These are phyloP conservation scores for Plenodomus lindquistii DNA, from an alignment of 2,329 filamentous ascomycete genomes.

Conservation along the genomic window DNA sequence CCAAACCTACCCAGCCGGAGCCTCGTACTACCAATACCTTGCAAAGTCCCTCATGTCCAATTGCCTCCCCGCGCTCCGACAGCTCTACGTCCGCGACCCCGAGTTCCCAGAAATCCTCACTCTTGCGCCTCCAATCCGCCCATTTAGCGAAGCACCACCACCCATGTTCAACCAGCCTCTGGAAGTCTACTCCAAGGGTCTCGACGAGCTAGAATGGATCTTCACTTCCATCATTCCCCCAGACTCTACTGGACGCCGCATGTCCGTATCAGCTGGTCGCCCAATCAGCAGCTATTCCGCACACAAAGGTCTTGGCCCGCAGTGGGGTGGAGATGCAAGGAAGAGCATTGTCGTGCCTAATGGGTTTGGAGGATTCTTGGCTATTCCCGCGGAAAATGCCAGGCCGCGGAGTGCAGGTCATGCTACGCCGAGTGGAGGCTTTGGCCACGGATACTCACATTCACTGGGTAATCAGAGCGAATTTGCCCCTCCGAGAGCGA, in stretches of 20 bases:
- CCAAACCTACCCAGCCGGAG: constrained; percentile 56
- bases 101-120: constrained; percentile 80
- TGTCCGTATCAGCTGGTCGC: constrained; percentile 46
- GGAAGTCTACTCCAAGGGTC: constrained; percentile 67
- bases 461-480: constrained; percentile 25
- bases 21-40: constrained; percentile 81
- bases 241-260: constrained; percentile 49
- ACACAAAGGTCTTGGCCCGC: constrained; percentile 54
- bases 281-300: constrained; percentile 52
- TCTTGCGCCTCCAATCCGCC: constrained; percentile 66
- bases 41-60: constrained; percentile 78
- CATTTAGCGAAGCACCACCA: constrained; percentile 51
- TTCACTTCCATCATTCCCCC: constrained; percentile 63
- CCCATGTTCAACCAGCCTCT: constrained; percentile 59
- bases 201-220: constrained; percentile 70
- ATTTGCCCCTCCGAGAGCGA: constrained; percentile 24
- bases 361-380: constrained; percentile 68
- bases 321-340: constrained; percentile 63
- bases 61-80: constrained; percentile 71
- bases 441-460: constrained; percentile 32
- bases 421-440: constrained; percentile 21
- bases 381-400: constrained; percentile 56
- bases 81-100: constrained; percentile 84
- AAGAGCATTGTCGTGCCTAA: constrained; percentile 68
- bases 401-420: constrained; percentile 42